Conservation (phyloP, 805 yeast species). For the Zygoascus biomembranicola region DNA sequence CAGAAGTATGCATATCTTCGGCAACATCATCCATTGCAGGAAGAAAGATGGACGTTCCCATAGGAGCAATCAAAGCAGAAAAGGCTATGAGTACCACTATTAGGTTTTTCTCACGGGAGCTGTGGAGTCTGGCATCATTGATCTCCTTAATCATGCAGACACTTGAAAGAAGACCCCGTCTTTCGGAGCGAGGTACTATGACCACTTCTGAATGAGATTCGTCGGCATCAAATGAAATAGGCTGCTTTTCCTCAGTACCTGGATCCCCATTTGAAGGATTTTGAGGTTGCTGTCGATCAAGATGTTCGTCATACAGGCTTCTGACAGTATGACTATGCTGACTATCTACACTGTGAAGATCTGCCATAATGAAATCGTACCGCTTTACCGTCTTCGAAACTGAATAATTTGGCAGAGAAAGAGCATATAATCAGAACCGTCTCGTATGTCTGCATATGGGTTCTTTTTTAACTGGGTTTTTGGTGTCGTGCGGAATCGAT, state of each 20-base stretch:
- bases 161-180: slow-evolving; percentile 52
- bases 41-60: slow-evolving; percentile 78
- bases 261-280: not conserved
- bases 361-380: no score
- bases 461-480: no score
- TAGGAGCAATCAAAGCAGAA: slow-evolving; percentile 76
- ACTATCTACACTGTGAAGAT: not conserved
- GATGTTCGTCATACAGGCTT: not conserved
- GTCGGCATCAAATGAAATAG: not conserved
- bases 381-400: no score
- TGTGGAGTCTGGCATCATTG: slow-evolving; percentile 61
- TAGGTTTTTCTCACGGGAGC: slow-evolving; percentile 39
- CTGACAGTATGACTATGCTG: not conserved
- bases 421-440: no score
- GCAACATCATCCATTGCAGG: slow-evolving; percentile 66
- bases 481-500: no score
- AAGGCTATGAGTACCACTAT: slow-evolving; percentile 59
- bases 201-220: not conserved
- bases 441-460: no score
- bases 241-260: no score
- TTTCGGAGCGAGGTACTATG: slow-evolving; percentile 21
- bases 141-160: slow-evolving; percentile 57
- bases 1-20: slow-evolving; percentile 45
- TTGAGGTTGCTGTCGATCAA: not conserved
- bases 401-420: no score